phyloP scores from a whole-genome alignment of 2,329 filamentous ascomycete genomes.

The Aureobasidium sp. region DNA sequence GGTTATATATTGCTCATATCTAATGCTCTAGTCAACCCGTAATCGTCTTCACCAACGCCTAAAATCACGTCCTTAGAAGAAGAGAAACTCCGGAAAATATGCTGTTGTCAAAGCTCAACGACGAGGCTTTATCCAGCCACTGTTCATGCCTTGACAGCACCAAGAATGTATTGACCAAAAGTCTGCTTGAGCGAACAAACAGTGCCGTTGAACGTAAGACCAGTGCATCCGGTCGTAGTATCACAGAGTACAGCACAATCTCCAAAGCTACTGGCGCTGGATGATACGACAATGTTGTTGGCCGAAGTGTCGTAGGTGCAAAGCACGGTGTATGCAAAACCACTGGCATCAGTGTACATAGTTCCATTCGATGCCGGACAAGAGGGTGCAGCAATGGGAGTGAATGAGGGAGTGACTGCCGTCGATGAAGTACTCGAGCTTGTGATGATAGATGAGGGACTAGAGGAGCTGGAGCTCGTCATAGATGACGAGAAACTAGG shows the following conservation, averaged over 20 bases:
- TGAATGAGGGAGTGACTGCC: background rate
- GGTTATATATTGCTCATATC: no score
- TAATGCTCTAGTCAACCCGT: no score
- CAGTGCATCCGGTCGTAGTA: background rate
- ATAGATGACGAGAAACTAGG: no score
- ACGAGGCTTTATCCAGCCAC: no score
- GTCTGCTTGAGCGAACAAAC: constrained; percentile 1
- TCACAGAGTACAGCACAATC: background rate
- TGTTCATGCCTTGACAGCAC: background rate
- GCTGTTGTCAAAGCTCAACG: no score
- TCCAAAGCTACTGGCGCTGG: background rate
- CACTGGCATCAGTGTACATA: constrained; percentile 15
- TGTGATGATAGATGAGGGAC: no score
- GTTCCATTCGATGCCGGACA: constrained; percentile 19
- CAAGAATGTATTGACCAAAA: constrained; percentile 1
- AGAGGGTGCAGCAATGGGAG: background rate
- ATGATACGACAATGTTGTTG: background rate
- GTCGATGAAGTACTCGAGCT: background rate
- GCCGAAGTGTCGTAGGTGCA: background rate
- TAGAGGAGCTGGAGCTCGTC: background rate
- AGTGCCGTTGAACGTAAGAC: background rate
- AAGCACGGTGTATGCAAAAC: background rate
- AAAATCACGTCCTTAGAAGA: no score
- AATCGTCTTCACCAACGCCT: no score
- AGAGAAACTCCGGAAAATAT: no score